Base-by-base conservation (phyloP, 371 early-diverging fungal genomes). In the Mortierella sp. region DNA sequence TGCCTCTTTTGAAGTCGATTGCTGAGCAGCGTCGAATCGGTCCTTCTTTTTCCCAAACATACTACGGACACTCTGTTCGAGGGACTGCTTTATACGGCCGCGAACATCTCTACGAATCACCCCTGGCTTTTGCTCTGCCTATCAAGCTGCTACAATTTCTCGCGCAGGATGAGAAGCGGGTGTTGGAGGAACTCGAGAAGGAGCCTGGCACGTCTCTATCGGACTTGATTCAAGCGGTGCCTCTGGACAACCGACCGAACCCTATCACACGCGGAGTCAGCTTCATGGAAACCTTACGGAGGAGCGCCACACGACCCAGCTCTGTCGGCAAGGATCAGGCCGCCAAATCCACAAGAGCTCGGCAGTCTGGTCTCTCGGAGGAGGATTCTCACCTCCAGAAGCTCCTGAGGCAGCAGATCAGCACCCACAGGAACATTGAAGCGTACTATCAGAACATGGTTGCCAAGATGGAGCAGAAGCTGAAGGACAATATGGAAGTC, bases 311-410 rank as follows among this genome's bases (percentile, higher is more conserved):
- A 19, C 73, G 77, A 19, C n/a, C 45, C 10, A 58, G 53, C 22
- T 58, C 65, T 16, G 31, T 55, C 0, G 50, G 40, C 19, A 74
- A 53, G 29, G 80, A 69, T 7, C 26, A 55, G 34, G 29, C 64
- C 4, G 45, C 64, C 11, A 55, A 69, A 41, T 74, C 73, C 2
- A 64, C 84, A 22, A 78, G 76, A 29, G 68, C 70, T n/a, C 79
- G 84, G 19, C 84, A 83, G n/a, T 48, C 16, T 19, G 79, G 84
- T 3, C 64, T 83, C 14, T 58, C 73, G 13, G 65, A 74, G 24
- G 84, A 83, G 39, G 84, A 83, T 31, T 75, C 73, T 26, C 76
- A 75, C 24, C 66, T 83, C 31, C 84, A 83, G 45, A 83, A 75
- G 47, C 37, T 83, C 29, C 64, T 75, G 19, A 47, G 84, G n/a